These are phyloP conservation scores for Suillus clintonianus DNA, from an alignment of 768 basidiomycete species.

Conservation along the genomic window DNA sequence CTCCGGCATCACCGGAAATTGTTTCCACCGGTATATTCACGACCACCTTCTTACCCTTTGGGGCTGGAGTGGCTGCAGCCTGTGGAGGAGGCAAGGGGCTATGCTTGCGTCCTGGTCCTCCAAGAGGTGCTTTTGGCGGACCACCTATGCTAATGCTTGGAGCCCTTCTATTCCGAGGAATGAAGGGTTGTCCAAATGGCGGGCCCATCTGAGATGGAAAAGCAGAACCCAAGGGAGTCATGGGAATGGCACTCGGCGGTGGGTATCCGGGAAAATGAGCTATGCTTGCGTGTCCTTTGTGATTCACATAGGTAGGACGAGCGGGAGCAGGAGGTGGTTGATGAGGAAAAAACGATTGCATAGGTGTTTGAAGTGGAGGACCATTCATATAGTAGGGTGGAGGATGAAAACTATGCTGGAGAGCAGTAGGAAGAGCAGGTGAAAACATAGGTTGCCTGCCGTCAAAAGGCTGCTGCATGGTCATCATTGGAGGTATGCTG, in stretches of 20 bases:
- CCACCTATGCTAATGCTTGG: constrained; percentile 74
- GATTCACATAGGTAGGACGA: constrained; percentile 53
- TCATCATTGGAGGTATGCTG: constrained; percentile 54
- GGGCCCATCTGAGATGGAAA: constrained; percentile 54
- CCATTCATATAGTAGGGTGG: constrained; percentile 45
- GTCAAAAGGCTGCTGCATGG: constrained; percentile 57
- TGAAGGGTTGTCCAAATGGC: constrained; percentile 51
- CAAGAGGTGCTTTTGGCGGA: constrained; percentile 84
- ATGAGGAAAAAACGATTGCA: constrained; percentile 66
- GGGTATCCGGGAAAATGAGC: constrained; percentile 65
- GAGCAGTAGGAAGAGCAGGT: constrained; percentile 60
- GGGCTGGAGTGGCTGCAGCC: constrained; percentile 30
- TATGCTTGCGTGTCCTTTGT: constrained; percentile 58
- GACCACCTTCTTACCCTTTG: constrained; percentile 63
- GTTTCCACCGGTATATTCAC: constrained; percentile 80
- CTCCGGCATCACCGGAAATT: constrained; percentile 34
- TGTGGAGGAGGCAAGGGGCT: constrained; percentile 56
- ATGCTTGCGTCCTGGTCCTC: constrained; percentile 76
- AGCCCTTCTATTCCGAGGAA: constrained; percentile 64
- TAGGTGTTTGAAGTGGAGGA: constrained; percentile 64
- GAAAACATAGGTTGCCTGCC: constrained; percentile 57
- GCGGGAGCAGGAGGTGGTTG: constrained; percentile 51
- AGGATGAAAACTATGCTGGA: constrained; percentile 61
- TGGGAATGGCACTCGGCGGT: constrained; percentile 54
- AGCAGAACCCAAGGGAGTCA: constrained; percentile 61